These are phyloP conservation scores for Podila minutissima DNA, from an alignment of 192 early-diverging fungal species.

Conservation along the genomic window DNA sequence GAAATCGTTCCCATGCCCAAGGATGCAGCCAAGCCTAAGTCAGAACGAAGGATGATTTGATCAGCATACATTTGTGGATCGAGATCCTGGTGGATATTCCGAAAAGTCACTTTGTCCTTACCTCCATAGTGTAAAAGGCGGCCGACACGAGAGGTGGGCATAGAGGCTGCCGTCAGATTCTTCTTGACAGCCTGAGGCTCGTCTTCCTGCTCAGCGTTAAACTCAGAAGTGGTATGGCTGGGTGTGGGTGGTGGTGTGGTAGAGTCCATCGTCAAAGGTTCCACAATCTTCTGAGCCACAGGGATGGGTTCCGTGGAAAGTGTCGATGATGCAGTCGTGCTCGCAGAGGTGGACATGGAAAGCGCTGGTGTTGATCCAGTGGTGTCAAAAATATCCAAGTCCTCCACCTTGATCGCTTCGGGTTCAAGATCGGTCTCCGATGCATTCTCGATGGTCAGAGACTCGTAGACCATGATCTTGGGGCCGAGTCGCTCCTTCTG, in stretches of 20 bases:
- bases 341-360: not conserved
- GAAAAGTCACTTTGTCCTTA: conserved; percentile 8
- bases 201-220: not conserved
- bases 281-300: not conserved
- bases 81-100: too few species aligned
- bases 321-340: not conserved
- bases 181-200: conserved; percentile 7
- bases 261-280: not conserved
- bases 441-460: not conserved
- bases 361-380: not conserved
- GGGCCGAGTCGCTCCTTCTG: conserved; percentile 29
- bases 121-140: conserved; percentile 87
- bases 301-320: not conserved
- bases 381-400: not conserved
- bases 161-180: conserved; percentile 61
- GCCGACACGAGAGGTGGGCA: conserved; percentile 82
- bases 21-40: conserved; percentile 30
- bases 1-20: conserved; percentile 18
- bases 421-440: not conserved
- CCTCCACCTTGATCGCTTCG: not conserved
- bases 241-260: not conserved
- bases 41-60: too few species aligned
- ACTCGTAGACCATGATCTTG: conserved; percentile 42
- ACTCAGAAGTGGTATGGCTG: not conserved
- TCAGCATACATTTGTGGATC: too few species aligned